Conservation (phyloP, 2,329 filamentous ascomycete species). For the Hypoxylon sp. region DNA sequence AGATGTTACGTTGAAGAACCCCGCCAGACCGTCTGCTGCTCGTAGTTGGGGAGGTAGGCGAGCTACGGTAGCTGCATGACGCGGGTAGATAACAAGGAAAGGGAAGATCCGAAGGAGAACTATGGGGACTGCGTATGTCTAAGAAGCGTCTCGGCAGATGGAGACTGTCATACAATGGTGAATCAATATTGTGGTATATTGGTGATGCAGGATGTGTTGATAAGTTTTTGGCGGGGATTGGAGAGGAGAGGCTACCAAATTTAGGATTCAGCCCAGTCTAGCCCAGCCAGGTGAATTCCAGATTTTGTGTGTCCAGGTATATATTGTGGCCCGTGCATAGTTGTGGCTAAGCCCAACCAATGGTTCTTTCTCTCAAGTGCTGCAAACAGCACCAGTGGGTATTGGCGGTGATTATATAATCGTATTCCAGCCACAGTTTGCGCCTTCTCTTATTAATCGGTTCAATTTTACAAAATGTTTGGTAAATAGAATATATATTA, state of each 20-base stretch:
- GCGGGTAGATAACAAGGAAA: slow-evolving; percentile 17
- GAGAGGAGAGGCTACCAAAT: slow-evolving; percentile 43
- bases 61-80: slow-evolving; percentile 52
- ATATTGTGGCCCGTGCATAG: not conserved
- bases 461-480: not conserved
- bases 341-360: slow-evolving; percentile 1
- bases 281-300: slow-evolving; percentile 33
- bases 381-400: slow-evolving; percentile 1
- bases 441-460: not conserved
- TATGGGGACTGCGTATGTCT: not conserved
- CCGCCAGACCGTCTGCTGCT: slow-evolving; percentile 41
- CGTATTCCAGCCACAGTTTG: not conserved
- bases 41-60: slow-evolving; percentile 27
- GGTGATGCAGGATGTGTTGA: slow-evolving; percentile 36
- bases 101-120: not conserved
- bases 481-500: not conserved
- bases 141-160: slow-evolving; percentile 19
- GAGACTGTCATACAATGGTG: slow-evolving; percentile 31
- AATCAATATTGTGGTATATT: slow-evolving; percentile 32
- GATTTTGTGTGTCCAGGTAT: slow-evolving; percentile 9
- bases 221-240: slow-evolving; percentile 42
- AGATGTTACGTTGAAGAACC: slow-evolving; percentile 33
- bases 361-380: not conserved
- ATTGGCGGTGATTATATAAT: not conserved
- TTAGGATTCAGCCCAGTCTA: slow-evolving; percentile 43